Conservation (phyloP, 768 basidiomycete genomes). For the Amylocystis lapponica region DNA sequence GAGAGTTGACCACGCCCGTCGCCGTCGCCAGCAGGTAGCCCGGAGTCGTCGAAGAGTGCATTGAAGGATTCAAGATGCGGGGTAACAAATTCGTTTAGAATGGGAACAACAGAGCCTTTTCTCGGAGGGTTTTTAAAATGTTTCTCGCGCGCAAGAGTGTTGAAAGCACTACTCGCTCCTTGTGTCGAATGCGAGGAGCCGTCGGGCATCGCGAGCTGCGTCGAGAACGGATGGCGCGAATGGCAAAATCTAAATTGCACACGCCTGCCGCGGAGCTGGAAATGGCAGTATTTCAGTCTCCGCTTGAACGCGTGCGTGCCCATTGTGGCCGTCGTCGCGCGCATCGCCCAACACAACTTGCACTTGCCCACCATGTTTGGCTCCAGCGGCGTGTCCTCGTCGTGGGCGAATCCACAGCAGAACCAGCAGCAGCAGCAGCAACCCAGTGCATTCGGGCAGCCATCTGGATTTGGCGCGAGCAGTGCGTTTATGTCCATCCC, state of each 20-base stretch:
- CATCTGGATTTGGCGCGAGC: constrained; percentile 55
- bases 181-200: constrained; percentile 29
- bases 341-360: constrained; percentile 10
- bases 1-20: constrained; percentile 77
- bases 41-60: constrained; percentile 89
- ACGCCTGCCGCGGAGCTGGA: too few relatives aligned
- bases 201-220: constrained; percentile 42
- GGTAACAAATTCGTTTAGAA: constrained; percentile 86
- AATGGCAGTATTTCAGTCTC: too few relatives aligned
- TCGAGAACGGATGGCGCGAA: too few relatives aligned
- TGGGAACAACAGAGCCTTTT: constrained; percentile 63
- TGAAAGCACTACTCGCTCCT: constrained; percentile 53
- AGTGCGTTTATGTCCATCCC: constrained; percentile 49
- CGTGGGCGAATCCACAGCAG: constrained; percentile 66
- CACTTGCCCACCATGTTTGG: constrained; percentile 50
- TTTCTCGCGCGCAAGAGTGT: constrained; percentile 75
- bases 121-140: constrained; percentile 72
- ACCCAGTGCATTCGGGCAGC: constrained; percentile 63
- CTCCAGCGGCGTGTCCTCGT: constrained; percentile 42
- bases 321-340: constrained; percentile 1
- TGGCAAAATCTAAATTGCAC: too few relatives aligned
- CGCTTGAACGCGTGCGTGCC: constrained; percentile 10
- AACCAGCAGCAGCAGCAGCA: constrained; percentile 57
- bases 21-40: constrained; percentile 65
- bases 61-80: constrained; percentile 98